Percentiles rank a stretch among this genome's conserved stretches.
phyloP scores from a whole-genome alignment of 2,329 filamentous ascomycete species.

The Ramichloridium luteum region DNA sequence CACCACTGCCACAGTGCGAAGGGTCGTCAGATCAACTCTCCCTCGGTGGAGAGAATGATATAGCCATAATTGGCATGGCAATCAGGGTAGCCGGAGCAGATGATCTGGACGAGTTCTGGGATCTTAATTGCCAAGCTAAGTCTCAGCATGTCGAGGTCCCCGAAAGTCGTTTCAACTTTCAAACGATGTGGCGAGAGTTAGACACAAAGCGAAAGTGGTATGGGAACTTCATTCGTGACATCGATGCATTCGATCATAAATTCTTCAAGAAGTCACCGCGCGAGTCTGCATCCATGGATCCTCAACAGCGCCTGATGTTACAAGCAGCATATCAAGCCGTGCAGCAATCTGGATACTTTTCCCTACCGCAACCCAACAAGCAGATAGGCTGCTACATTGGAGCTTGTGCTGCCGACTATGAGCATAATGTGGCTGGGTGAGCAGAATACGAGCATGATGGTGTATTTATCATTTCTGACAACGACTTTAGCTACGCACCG shows the following conservation, averaged over 20 bases:
- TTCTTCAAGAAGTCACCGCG: conserved; percentile 24
- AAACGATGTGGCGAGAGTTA: neutral
- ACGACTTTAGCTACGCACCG: conserved; percentile 17
- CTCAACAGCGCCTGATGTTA: conserved; percentile 22
- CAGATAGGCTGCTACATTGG: conserved; percentile 31
- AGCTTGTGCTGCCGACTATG: conserved; percentile 28
- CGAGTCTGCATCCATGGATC: conserved; percentile 21
- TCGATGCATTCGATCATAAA: conserved; percentile 21
- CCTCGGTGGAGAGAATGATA: conserved; percentile 5
- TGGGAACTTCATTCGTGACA: conserved; percentile 5
- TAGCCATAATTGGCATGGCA: conserved; percentile 31
- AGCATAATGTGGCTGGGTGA: conserved; percentile 29
- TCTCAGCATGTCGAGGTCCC: conserved; percentile 4
- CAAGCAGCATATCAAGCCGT: conserved; percentile 24
- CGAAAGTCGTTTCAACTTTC: neutral
- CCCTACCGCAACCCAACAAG: conserved; percentile 4
- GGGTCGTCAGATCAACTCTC: neutral
- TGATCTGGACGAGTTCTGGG: conserved; percentile 24
- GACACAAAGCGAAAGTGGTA: conserved; percentile 3
- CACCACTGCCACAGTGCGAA: neutral
- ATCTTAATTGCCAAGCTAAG: conserved; percentile 15
- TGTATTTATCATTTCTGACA: neutral
- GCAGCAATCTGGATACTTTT: conserved; percentile 23
- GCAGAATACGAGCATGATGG: too few relatives aligned
- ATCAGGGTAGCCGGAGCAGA: conserved; percentile 26